A percentile compares a stretch with the other conserved stretches of the same genome.
phyloP scores from a whole-genome alignment of 192 early-diverging fungal species.

The Coemansia sp. region DNA sequence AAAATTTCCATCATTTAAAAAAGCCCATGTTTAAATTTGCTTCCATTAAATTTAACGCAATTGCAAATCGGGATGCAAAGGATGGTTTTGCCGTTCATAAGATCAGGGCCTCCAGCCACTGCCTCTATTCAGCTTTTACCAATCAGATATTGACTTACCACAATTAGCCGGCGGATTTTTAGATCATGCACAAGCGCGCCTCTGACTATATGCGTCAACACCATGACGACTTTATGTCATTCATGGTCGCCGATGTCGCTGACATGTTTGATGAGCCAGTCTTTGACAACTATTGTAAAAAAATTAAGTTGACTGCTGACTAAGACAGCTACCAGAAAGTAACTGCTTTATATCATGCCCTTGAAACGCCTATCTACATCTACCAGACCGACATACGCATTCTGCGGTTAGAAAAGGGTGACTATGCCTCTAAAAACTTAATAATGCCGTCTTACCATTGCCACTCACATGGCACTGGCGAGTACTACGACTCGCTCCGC shows the following conservation, averaged over 20 bases:
- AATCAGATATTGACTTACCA: slow-evolving; percentile 70
- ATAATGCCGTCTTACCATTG: slow-evolving; percentile 82
- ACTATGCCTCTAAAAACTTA: slow-evolving; percentile 52
- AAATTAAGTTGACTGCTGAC: slow-evolving; percentile 74
- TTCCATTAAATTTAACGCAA: slow-evolving; percentile 68
- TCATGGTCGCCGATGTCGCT: slow-evolving; percentile 74
- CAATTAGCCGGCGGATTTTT: slow-evolving; percentile 53
- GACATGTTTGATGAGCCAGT: slow-evolving; percentile 68
- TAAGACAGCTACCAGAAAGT: slow-evolving; percentile 96
- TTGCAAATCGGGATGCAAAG: slow-evolving; percentile 55
- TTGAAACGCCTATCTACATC: slow-evolving; percentile 79
- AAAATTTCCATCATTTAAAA: no score
- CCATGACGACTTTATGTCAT: slow-evolving; percentile 88
- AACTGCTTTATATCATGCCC: slow-evolving; percentile 69
- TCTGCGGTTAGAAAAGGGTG: slow-evolving; percentile 79
- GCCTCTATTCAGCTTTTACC: slow-evolving; percentile 86
- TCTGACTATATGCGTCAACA: slow-evolving; percentile 78
- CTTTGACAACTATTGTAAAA: slow-evolving; percentile 73
- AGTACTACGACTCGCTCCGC: slow-evolving; percentile 91
- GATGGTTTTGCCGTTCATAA: slow-evolving; percentile 63
- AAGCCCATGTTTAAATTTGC: no score
- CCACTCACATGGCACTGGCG: slow-evolving; percentile 87
- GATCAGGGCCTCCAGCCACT: slow-evolving; percentile 89
- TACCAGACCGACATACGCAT: slow-evolving; percentile 78
- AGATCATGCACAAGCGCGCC: slow-evolving; percentile 66